Percentiles rank a stretch among this genome's conserved stretches.
Evolutionary conservation across 106 monocot species (phyloP).

Genomic region (Dendrobium nobile): DNA sequence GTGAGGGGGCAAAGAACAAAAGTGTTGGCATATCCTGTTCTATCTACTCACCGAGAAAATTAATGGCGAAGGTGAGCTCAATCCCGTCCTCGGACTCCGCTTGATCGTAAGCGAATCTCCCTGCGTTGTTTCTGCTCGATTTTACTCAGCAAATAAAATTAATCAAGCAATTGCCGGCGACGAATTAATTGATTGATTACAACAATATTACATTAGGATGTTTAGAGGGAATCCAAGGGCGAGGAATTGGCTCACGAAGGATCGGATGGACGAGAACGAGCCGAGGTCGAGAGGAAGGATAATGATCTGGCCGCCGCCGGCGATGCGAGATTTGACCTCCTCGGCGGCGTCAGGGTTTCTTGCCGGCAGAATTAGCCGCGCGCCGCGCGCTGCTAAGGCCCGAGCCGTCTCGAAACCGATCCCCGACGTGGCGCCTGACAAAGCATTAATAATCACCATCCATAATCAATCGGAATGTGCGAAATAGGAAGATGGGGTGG

Average conservation of each 20-base stretch:
- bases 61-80: conserved; percentile 62
- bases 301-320: conserved; percentile 21
- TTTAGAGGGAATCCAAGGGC: conserved; percentile 48
- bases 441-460: background rate
- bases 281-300: conserved; percentile 35
- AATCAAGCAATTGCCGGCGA: background rate
- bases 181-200: background rate
- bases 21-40: too few species aligned
- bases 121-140: conserved; percentile 53
- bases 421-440: conserved; percentile 56
- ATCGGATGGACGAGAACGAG: conserved; percentile 42
- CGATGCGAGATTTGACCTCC: conserved; percentile 21
- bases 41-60: conserved; percentile 36
- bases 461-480: background rate
- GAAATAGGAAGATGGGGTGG: background rate
- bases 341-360: conserved; percentile 33
- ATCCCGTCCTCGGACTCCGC: conserved; percentile 34
- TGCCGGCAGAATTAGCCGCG: conserved; percentile 40
- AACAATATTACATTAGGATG: conserved; percentile 34
- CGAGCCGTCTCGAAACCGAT: conserved; percentile 59
- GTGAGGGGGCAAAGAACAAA: background rate
- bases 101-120: conserved; percentile 27
- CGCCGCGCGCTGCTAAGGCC: conserved; percentile 40
- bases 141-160: background rate
- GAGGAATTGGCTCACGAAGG: conserved; percentile 39